Base-by-base conservation (phyloP, 2,329 filamentous ascomycete genomes). In the Diaporthe longicolla region DNA sequence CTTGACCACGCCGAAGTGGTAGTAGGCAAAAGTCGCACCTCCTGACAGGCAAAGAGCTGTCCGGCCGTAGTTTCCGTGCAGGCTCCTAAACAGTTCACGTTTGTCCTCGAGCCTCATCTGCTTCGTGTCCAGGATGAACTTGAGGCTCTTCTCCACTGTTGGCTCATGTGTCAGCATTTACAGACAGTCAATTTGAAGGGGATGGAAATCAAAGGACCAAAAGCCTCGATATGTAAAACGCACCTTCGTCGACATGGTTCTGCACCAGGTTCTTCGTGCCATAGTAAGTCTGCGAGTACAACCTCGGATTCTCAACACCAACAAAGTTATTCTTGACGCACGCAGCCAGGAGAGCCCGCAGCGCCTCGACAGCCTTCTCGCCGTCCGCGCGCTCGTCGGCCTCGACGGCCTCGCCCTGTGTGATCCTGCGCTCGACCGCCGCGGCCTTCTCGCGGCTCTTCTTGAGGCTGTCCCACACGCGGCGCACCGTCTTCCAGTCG, bases 241-340 rank as follows among this genome's bases (percentile, higher is more conserved):
- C n/a, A n/a, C 91, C 88, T 84, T 98, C 95, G 75, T 98, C 94
- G 58, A 98, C 86, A 80, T 96, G 98, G 72, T 92, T 92, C 83
- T 98, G 97, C 40, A 98, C 94, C 77, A 98, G 84, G 75, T 97
- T 91, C 83, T 99, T 99, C n/a, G 97, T 98, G 43, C 97, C 97
- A 78, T 95, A 98, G 81, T 99, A 99, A 4, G 96, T 97, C 84
- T 98, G 95, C 79, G 94, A 97, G 82, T 99, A 99, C n/a, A 99
- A 85, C 71, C 95, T 90, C 13, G 96, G 92, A 79, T 98, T 98
- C 83, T 99, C 97, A 19, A 98, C 92, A 0, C 97, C 97, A 24
- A 94, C 95, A 83, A 98, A 99, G 81, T 99, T 98, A 83, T 95
- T 97, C 88, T 98, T 99, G 78, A 98, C 93, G 81, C 95, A 98